Evolutionary conservation across 805 yeast genomes (phyloP), one percentile per base, ranked within the genome.

Genomic region (Lipomyces spencermartinsiae): DNA sequence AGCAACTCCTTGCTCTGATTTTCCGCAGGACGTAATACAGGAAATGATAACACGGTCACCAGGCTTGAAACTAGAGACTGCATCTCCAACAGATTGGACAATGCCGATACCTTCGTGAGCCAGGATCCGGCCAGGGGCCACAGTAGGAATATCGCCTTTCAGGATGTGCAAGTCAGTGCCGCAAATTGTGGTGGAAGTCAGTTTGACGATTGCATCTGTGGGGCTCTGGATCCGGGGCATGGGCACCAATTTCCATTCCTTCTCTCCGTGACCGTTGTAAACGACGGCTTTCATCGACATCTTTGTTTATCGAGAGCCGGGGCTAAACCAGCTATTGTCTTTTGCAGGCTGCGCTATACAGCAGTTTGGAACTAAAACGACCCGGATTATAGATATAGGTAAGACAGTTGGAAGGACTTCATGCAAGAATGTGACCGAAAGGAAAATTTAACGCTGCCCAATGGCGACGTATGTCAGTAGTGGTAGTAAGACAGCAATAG

Each of bases 1-100:
- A n/a, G n/a, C n/a, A n/a, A n/a, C n/a, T n/a, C n/a, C n/a, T n/a
- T n/a, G n/a, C n/a, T n/a, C n/a, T n/a, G n/a, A 39, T 53, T 78
- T 77, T 0, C 89, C 89, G 75, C 90, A 87, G 68, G 87, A 88
- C 12, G 85, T 81, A 22, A 88, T 85, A 71, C 85, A 85, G 35
- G 78, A 75, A 46, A 83, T 78, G 37, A 83, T 77, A 8, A 85
- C 87, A 19, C 79, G 79, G 65, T 85, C 87, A 6, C 87, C 87
- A 9, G 79, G 70, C 62, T 75, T 70, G 71, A 84, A 81, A n/a
- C 75, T 74, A 7, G 73, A 60, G 1, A 78, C 79, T 2, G 64
- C 74, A 1, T 72, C 35, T 1, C 87, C 87, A 19, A 76, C 79
- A 8, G 78, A 81, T 2, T 78, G 83, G 7, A 85, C 77, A 80